Base-by-base conservation (phyloP, 108 stramenopile species). In the Stephanodiscus triporus region DNA sequence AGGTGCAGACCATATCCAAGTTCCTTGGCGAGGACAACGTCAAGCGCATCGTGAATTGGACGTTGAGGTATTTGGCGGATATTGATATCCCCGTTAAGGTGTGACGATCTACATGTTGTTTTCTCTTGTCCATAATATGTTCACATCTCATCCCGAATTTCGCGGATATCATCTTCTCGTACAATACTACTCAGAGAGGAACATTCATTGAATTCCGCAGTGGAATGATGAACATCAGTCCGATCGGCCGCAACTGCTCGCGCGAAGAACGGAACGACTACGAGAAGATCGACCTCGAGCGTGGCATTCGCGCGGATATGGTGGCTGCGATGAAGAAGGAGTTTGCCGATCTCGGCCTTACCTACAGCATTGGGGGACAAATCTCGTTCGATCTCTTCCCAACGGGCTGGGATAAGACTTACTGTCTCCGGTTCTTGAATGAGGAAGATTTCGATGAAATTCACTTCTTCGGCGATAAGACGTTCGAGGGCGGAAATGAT, bases 381-480 rank as follows among this genome's bases (percentile, higher is more conserved):
- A 99, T 99, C 69, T 96, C 95, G 19, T 99, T 99, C 69, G 99
- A 99, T 83, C 85, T 95, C 42, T 99, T 99, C 83, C 99, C 99
- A 0, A 69, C 74, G 55, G 98, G 99, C 6, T 99, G 99, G 99
- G 98, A 99, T 85, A 99, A 99, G 92, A 99, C 99, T 0, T 99
- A 97, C 85, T 98, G 97, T 85, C 87, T 99, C 56, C 78, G 85
- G 45, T 97, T 83, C 83, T 56, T 97, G 60, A 59, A 83, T 19
- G 86, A 65, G 20, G 84, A 48, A 22, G 97, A 97, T 72, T 99
- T 91, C 85, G 98, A 99, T 72, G 97, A 97, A 82, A 88, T 99
- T 68, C 98, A 99, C 78, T 99, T 99, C 79, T 99, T 99, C 73
- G 99, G 99, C 9, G 99, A 99, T 91, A 99, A 99, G 81, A 99